Evolutionary conservation across 306 rosid genomes (phyloP), one percentile per base, ranked within the genome.

Genomic region (Arachis stenosperma): DNA sequence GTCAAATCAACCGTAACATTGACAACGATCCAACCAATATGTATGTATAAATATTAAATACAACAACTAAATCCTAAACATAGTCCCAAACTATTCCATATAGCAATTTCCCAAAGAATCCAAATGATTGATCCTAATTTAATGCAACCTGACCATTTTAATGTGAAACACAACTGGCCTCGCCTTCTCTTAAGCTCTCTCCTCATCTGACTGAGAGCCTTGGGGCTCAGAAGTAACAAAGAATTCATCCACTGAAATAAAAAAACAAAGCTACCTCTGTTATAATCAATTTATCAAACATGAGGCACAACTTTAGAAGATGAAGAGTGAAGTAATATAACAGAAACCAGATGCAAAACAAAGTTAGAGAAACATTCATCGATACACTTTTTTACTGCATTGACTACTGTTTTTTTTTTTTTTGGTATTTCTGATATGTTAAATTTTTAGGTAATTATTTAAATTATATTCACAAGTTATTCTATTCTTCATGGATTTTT

Each of bases 221-320:
- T 73, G 84, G 30, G 84, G 90, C 42, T 86, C 92, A 2, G 92
- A 82, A 75, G 86, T 90, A 6, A 80, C 93, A 75, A 91, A 86
- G 89, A 88, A 91, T 79, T 91, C 97, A 79, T 88, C 97, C 80
- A 87, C 92, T 81, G 92, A 67, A 78, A 85, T 43, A 12, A 14
- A 74, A 12, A 14, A 76, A 75, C 15, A 48, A 71, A 77, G 73
- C 66, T 11, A 50, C 61, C 68, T 77, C 54, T 46, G 52, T 52
- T 41, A 75, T 64, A 33, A 69, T 67, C 71, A 73, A 67, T 71
- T 65, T 27, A 71, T 63, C 71, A 73, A 67, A 62, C 42, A 33
- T 64, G 42, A 59, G 53, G 6, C 61, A 50, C 44, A 50, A 67
- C 73, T 50, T 37, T 15, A 27, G 42, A 60, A 76, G 39, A 30